Evolutionary conservation across 2,329 filamentous ascomycete genomes (phyloP).

Genomic region (Xylariales sp.): DNA sequence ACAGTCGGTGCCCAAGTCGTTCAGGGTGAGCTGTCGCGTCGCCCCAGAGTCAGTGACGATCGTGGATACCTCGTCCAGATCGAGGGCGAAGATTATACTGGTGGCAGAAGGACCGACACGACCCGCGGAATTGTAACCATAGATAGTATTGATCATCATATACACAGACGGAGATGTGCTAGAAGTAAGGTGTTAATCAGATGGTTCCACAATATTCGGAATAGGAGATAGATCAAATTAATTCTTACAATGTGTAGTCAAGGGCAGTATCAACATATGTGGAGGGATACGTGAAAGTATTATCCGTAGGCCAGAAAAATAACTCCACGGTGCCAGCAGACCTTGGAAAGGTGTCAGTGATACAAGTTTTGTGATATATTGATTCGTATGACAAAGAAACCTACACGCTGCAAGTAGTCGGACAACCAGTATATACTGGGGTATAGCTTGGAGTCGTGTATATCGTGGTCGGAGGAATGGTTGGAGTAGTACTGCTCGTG

Average conservation of each 20-base stretch:
- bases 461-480: constrained; percentile 10
- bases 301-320: constrained; percentile 29
- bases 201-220: too few species aligned
- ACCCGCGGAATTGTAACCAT: constrained; percentile 25
- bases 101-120: constrained; percentile 24
- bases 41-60: constrained; percentile 16
- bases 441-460: constrained; percentile 5
- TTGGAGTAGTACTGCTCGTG: constrained; percentile 15
- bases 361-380: too few species aligned
- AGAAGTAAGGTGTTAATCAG: neutral
- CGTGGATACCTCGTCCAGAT: constrained; percentile 30
- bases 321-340: constrained; percentile 27
- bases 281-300: constrained; percentile 24
- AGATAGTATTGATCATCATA: constrained; percentile 29
- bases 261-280: constrained; percentile 24
- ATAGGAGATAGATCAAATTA: too few species aligned
- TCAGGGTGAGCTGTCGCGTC: constrained; percentile 26
- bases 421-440: constrained; percentile 18
- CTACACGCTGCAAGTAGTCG: constrained; percentile 27
- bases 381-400: constrained; percentile 6
- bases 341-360: constrained; percentile 10
- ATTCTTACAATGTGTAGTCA: constrained; percentile 28
- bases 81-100: constrained; percentile 23
- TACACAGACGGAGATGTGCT: constrained; percentile 36
- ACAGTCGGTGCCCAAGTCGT: constrained; percentile 29